Evolutionary conservation across 2,329 filamentous ascomycete genomes (phyloP).

Genomic region (Madurella fahalii): DNA sequence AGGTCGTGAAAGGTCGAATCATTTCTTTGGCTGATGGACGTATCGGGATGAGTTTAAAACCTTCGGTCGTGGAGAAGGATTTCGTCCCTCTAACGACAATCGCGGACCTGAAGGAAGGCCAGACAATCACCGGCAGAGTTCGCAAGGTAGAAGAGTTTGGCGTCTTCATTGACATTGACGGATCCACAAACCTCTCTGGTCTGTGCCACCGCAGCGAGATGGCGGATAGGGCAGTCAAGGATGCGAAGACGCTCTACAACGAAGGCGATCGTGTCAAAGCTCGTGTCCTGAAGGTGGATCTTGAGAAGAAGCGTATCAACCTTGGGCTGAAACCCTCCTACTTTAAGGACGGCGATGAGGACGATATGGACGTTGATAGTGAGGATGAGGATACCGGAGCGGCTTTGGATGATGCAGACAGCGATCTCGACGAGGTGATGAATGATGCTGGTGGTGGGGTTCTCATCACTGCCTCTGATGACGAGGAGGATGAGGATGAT

Average conservation of each 20-base stretch:
- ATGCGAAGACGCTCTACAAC: conserved; percentile 85
- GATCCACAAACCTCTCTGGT: conserved; percentile 83
- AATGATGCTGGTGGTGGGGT: conserved; percentile 41
- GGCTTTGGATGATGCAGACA: conserved; percentile 37
- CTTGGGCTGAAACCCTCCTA: conserved; percentile 93
- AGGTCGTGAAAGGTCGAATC: conserved; percentile 85
- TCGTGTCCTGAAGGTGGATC: conserved; percentile 74
- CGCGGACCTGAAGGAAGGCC: conserved; percentile 71
- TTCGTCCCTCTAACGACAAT: conserved; percentile 71
- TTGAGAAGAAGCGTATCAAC: conserved; percentile 71
- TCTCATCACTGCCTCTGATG: conserved; percentile 30
- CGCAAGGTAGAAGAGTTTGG: conserved; percentile 94
- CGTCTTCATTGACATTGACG: conserved; percentile 87
- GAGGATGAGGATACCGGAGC: conserved; percentile 41
- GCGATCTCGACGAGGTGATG: conserved; percentile 32
- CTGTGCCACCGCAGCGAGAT: conserved; percentile 91
- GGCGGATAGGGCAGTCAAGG: conserved; percentile 74
- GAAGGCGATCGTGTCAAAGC: conserved; percentile 94
- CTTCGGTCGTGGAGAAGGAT: conserved; percentile 74
- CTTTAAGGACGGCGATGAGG: conserved; percentile 61
- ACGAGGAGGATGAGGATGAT: conserved; percentile 34
- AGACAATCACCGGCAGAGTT: conserved; percentile 83
- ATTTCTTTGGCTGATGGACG: conserved; percentile 65
- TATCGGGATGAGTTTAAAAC: conserved; percentile 81
- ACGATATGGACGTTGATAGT: conserved; percentile 38